Conservation (phyloP, 306 rosid genomes). For the Erythrophleum fordii region DNA sequence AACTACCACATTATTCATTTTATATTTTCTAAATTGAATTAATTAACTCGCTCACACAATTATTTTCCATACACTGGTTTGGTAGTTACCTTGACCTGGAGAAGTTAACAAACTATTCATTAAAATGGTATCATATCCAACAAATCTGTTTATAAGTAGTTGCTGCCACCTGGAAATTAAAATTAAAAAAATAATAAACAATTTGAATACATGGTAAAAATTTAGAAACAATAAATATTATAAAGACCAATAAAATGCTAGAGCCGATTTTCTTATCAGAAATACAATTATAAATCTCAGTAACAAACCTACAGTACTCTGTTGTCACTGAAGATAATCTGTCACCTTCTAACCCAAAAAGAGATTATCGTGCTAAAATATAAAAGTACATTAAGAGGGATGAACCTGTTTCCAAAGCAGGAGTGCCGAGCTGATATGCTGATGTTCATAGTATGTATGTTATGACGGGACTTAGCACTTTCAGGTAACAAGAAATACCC, state of each 20-base stretch:
- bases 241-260: constrained; percentile 32
- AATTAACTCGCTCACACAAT: not conserved
- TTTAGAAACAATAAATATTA: constrained; percentile 8
- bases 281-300: constrained; percentile 16
- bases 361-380: constrained; percentile 16
- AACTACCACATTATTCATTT: not conserved
- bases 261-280: constrained; percentile 24
- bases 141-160: constrained; percentile 92
- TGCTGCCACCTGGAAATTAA: constrained; percentile 91
- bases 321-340: constrained; percentile 12
- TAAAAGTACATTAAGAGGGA: not conserved
- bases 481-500: constrained; percentile 97
- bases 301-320: constrained; percentile 21
- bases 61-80: constrained; percentile 16
- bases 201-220: constrained; percentile 19
- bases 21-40: not conserved
- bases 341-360: constrained; percentile 27
- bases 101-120: constrained; percentile 93
- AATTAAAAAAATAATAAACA: not conserved
- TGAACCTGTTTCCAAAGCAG: constrained; percentile 96
- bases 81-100: constrained; percentile 86
- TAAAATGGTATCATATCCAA: constrained; percentile 98
- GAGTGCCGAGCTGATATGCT: constrained; percentile 94
- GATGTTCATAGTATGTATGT: constrained; percentile 81
- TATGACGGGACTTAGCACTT: constrained; percentile 83